Conservation (phyloP, 2,329 filamentous ascomycete species). For the Macrophomina pseudophaseolina region DNA sequence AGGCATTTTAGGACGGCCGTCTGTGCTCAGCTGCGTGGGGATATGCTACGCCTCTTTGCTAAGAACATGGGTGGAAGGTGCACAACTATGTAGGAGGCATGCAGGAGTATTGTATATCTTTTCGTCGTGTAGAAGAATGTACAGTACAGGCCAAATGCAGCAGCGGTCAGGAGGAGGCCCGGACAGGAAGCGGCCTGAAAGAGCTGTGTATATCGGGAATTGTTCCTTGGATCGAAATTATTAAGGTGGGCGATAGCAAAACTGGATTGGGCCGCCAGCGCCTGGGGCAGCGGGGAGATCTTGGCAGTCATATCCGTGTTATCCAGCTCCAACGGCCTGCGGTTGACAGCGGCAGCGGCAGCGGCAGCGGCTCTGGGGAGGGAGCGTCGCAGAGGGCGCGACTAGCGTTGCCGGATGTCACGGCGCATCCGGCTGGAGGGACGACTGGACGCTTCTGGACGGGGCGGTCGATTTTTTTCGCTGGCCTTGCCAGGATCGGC, state of each 20-base stretch:
- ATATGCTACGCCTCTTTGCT: background rate
- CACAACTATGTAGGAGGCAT: background rate
- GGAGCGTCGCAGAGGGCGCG: background rate
- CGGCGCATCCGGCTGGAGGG: background rate
- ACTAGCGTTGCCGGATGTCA: background rate
- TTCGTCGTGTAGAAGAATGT: background rate
- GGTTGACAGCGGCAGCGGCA: background rate
- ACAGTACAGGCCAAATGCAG: background rate
- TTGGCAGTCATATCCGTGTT: background rate
- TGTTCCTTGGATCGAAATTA: slow-evolving; percentile 4
- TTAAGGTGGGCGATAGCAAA: background rate
- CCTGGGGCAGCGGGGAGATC: slow-evolving; percentile 1
- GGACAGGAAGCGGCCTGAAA: background rate
- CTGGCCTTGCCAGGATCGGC: background rate
- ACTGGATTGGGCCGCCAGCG: slow-evolving; percentile 19
- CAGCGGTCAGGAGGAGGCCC: background rate
- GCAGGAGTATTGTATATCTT: background rate
- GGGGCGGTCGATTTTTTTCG: background rate
- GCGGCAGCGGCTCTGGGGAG: no score
- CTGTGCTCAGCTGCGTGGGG: background rate
- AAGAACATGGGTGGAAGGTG: background rate
- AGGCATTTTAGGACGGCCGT: slow-evolving; percentile 14
- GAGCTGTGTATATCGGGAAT: slow-evolving; percentile 6
- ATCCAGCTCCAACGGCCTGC: background rate
- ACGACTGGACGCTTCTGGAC: slow-evolving; percentile 2